Conservation (phyloP, 164 flowering plant genomes). For the Stephania japonica region DNA sequence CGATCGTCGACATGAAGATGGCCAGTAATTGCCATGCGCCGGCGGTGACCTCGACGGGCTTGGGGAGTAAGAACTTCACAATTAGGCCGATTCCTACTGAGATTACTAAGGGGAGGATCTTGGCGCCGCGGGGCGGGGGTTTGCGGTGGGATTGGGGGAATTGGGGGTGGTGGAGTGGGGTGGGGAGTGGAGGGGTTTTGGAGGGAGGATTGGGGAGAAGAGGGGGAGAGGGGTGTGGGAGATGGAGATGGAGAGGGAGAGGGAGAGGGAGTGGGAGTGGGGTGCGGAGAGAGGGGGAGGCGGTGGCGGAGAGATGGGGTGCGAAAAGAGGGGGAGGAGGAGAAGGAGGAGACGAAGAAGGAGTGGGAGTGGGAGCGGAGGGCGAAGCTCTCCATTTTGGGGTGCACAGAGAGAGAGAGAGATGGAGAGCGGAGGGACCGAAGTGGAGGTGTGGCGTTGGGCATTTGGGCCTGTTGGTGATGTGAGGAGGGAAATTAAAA, state of each 20-base stretch:
- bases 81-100: slow-evolving; percentile 59
- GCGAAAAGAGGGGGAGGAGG: slow-evolving; percentile 20
- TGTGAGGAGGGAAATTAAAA: background rate
- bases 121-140: slow-evolving; percentile 40
- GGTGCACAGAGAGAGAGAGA: background rate
- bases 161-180: background rate
- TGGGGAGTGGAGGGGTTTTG: slow-evolving; percentile 9
- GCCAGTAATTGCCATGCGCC: slow-evolving; percentile 87
- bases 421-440: background rate
- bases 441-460: background rate
- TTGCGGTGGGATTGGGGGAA: too few species aligned
- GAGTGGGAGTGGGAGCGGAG: slow-evolving; percentile 23
- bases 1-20: slow-evolving; percentile 78
- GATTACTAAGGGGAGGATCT: slow-evolving; percentile 42
- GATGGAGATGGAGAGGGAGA: slow-evolving; percentile 5
- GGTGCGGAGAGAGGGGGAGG: slow-evolving; percentile 16
- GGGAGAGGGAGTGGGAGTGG: slow-evolving; percentile 16
- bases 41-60: slow-evolving; percentile 46
- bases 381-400: slow-evolving; percentile 31
- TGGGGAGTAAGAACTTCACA: slow-evolving; percentile 57
- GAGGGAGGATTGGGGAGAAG: slow-evolving; percentile 11
- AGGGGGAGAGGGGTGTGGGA: slow-evolving; percentile 11
- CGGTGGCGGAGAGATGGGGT: too few species aligned
- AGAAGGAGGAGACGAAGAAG: slow-evolving; percentile 6
- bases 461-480: too few species aligned